Base-by-base conservation (phyloP, 2,329 filamentous ascomycete species). In the Colletotrichum sansevieriae region DNA sequence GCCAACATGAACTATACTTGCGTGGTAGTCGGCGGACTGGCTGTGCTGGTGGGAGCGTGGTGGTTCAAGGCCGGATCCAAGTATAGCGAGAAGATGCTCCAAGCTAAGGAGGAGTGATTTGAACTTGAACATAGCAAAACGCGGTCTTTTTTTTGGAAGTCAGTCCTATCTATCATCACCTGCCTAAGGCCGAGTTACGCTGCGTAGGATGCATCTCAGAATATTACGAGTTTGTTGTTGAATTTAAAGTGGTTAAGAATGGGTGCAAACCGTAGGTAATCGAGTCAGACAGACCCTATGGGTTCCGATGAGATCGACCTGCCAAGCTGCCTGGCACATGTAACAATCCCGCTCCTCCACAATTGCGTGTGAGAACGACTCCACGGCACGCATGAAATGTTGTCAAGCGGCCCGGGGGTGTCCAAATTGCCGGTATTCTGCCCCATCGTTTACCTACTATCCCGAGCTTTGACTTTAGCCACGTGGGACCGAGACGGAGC, bases 1-100 rank as follows among this genome's bases (percentile, higher is more conserved):
- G 67, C 70, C 29, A 84, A 83, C 65, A 84, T 85, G 83, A 84
- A 84, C 66, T 84, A 84, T 70, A 84, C 83, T 2, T 84, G 83
- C 55, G 81, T 83, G 0, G 81, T 82, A 12, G 79, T 84, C 5
- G 82, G 81, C 1, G 82, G 75, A 0, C 59, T 77, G 29, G n/a
- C 68, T 3, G 77, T 81, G 8, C 51, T 80, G 2, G 74, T 84
- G 10, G 76, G 79, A 2, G 70, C 66, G 0, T 84, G 82, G 82
- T 84, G 82, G 81, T 58, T 82, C n/a, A 75, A 82, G 59, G 80
- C 76, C 1, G 79, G 81, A 4, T 76, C 74, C 55, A 73, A 74
- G 25, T 83, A 82, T 46, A 79, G 78, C 5, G 73, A 76, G 61
- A 77, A 74, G 43, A 81, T 83, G 72, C 74, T 76, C 22, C 77